phyloP scores from a whole-genome alignment of 495 filamentous ascomycete species.

The Pseudoneurospora amorphoporcata region DNA sequence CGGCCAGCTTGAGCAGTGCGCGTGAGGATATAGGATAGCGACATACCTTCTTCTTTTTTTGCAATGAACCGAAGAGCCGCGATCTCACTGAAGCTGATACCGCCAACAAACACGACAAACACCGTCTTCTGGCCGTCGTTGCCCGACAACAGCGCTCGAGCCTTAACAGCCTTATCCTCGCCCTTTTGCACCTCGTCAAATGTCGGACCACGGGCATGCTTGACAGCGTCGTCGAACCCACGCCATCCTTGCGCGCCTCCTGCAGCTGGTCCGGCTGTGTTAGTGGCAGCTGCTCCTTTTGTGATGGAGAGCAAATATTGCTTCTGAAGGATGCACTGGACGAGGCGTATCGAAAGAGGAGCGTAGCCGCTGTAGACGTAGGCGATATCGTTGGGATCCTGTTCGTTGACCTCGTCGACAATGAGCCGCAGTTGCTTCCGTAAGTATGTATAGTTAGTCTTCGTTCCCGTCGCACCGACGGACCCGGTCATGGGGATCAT shows the following conservation, averaged over 20 bases:
- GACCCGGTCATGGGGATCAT: constrained; percentile 57
- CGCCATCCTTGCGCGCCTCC: constrained; percentile 73
- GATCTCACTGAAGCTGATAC: constrained; percentile 91
- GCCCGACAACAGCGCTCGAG: constrained; percentile 71
- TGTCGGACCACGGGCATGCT: constrained; percentile 72
- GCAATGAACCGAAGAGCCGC: constrained; percentile 88
- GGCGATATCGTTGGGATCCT: constrained; percentile 91
- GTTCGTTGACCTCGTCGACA: constrained; percentile 93
- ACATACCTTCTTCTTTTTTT: constrained; percentile 67
- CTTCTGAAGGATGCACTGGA: constrained; percentile 95
- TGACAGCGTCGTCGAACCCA: constrained; percentile 81
- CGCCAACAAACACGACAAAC: constrained; percentile 89
- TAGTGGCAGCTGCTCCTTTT: constrained; percentile 41
- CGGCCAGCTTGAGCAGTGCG: not conserved
- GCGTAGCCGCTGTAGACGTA: constrained; percentile 98
- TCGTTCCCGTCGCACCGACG: constrained; percentile 45
- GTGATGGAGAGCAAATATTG: constrained; percentile 62
- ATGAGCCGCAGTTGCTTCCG: constrained; percentile 80
- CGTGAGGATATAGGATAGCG: not conserved
- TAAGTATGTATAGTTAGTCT: constrained; percentile 85
- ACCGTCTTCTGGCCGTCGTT: constrained; percentile 69
- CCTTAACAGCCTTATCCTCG: constrained; percentile 84
- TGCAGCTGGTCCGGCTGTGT: constrained; percentile 35
- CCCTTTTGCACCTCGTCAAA: constrained; percentile 91
- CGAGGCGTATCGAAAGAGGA: constrained; percentile 80